Evolutionary conservation across 208 protist species (phyloP).

Genomic region (Trypanosomatidae sp.): DNA sequence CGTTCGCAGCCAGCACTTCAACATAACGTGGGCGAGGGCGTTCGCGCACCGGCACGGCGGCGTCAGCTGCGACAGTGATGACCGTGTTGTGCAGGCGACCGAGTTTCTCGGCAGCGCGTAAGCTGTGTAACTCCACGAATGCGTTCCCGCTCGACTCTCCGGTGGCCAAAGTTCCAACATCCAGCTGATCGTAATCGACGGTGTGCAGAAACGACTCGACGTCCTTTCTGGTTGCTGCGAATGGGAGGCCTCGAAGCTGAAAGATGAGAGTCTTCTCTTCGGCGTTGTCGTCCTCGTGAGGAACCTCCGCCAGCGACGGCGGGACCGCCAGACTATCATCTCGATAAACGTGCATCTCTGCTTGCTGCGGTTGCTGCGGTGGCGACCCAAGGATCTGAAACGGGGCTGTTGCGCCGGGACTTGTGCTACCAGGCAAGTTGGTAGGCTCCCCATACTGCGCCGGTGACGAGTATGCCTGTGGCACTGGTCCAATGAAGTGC

Average conservation of each 20-base stretch:
- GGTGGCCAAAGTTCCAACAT: conserved; percentile 43
- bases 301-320: background rate
- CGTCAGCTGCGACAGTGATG: conserved; percentile 6
- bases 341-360: background rate
- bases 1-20: conserved; percentile 8
- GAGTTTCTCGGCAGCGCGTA: background rate
- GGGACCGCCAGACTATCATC: background rate
- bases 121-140: conserved; percentile 52
- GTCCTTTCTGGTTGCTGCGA: conserved; percentile 47
- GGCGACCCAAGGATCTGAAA: no score
- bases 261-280: conserved; percentile 29
- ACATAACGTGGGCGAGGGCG: conserved; percentile 17
- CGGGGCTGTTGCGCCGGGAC: background rate
- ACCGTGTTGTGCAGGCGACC: conserved; percentile 3
- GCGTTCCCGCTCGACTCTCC: conserved; percentile 64
- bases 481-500: background rate
- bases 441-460: background rate
- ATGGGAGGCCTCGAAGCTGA: conserved; percentile 78
- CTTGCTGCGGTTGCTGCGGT: background rate
- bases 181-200: conserved; percentile 36
- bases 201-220: conserved; percentile 44
- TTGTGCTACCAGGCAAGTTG: background rate
- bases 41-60: background rate
- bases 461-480: background rate
- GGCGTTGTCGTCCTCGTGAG: background rate